These are phyloP conservation scores for Sisymbrium altissimum DNA, from an alignment of 345 rosid genomes.

Conservation along the genomic window DNA sequence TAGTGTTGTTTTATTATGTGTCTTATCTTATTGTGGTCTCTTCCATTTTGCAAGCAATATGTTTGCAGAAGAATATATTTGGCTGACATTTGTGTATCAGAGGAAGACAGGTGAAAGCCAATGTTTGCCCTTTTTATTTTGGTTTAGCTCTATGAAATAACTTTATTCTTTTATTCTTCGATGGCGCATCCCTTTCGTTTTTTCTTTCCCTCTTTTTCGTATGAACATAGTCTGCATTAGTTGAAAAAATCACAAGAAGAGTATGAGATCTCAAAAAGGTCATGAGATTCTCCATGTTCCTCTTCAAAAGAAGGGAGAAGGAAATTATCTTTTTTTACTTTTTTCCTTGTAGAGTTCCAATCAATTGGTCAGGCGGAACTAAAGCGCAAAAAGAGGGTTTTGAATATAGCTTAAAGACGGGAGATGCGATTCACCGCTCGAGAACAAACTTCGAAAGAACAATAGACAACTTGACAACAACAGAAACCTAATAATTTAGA, in stretches of 20 bases:
- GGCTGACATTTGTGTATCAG: slow-evolving; percentile 21
- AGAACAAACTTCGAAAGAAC: too few species aligned
- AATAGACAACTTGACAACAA: background rate
- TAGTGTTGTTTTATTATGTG: slow-evolving; percentile 13
- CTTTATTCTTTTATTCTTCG: slow-evolving; percentile 25
- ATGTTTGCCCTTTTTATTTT: background rate
- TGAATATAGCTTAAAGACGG: too few species aligned
- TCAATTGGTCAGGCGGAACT: too few species aligned
- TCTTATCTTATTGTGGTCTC: slow-evolving; percentile 3
- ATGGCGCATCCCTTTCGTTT: background rate
- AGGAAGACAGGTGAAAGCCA: slow-evolving; percentile 19
- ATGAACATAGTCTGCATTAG: background rate
- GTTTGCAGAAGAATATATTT: slow-evolving; percentile 20
- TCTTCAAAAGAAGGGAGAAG: too few species aligned
- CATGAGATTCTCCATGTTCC: too few species aligned
- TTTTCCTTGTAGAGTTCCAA: too few species aligned
- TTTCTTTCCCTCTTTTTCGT: background rate
- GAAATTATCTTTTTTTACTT: too few species aligned
- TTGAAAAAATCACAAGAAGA: background rate
- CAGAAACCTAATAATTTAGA: background rate
- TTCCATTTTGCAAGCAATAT: slow-evolving; percentile 4
- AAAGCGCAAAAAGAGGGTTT: too few species aligned
- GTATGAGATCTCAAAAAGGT: background rate
- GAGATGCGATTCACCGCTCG: too few species aligned
- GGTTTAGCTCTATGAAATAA: slow-evolving; percentile 2